Conservation (phyloP, 345 rosid genomes). For the Eucalyptus sp. region DNA sequence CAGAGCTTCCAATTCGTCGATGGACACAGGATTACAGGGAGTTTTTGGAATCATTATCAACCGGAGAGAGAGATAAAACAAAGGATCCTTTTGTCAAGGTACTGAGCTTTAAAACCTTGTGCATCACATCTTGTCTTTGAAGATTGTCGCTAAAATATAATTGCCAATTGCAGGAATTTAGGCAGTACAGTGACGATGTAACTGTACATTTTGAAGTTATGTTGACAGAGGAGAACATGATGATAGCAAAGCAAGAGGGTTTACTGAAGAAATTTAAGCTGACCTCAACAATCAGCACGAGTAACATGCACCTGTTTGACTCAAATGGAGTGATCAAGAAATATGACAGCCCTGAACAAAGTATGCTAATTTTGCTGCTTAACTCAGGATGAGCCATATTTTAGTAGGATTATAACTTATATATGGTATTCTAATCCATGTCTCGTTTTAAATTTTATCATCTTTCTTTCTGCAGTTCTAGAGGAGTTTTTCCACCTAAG, state of each 20-base stretch:
- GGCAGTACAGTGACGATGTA: slow-evolving; percentile 25
- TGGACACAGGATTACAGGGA: slow-evolving; percentile 88
- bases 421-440: neutral
- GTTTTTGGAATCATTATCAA: slow-evolving; percentile 29
- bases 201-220: slow-evolving; percentile 35
- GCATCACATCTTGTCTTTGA: neutral
- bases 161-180: slow-evolving; percentile 29
- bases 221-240: slow-evolving; percentile 48
- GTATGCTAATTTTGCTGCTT: slow-evolving; percentile 17
- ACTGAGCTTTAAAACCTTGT: neutral
- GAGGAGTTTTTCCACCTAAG: slow-evolving; percentile 77
- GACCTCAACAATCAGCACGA: slow-evolving; percentile 49
- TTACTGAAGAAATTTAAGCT: slow-evolving; percentile 74
- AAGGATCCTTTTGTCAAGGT: slow-evolving; percentile 55
- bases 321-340: slow-evolving; percentile 60
- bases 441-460: neutral
- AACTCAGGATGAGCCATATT: neutral
- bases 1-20: slow-evolving; percentile 75
- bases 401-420: neutral
- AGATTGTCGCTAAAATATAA: neutral
- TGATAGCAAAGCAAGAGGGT: slow-evolving; percentile 57
- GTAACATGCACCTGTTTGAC: slow-evolving; percentile 96
- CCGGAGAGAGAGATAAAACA: slow-evolving; percentile 2
- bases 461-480: slow-evolving; percentile 37
- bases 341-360: slow-evolving; percentile 74